Evolutionary conservation across 2,329 filamentous ascomycete species (phyloP), one percentile per base, ranked within the genome.

Genomic region (Pseudogymnoascus sp.): DNA sequence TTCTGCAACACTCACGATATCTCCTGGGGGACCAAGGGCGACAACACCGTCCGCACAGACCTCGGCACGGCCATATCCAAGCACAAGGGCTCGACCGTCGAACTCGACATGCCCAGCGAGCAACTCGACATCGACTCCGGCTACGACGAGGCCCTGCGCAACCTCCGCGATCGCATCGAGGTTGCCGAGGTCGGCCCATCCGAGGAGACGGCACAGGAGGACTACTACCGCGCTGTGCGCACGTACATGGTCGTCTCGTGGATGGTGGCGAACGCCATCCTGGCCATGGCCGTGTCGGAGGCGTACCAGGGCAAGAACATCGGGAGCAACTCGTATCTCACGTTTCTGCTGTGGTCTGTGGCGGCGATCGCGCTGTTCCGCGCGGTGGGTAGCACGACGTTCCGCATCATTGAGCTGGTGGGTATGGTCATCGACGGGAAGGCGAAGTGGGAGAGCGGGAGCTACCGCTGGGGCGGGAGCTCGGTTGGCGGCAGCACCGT

Each of bases 1-100:
- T 99, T 99, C 76, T 97, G 94, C 80, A 99, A 99, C 78, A 96
- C 93, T 0, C 94, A 99, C 83, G 94, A 99, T 74, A 92, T 99
- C 19, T 96, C 92, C 0, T 99, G 94, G 94, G 94, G 94, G 49
- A 99, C 94, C 52, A 99, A 99, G 78, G 94, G 94, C 63, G 94
- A 99, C 81, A 99, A 99, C 75, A 86, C 96, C 37, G 88, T 94
- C 70, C 88, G 91, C 75, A 97, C 90, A 6, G 95, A 99, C 73
- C 85, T 99, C 0, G 94, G 94, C 63, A 86, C 90, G 5, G 94
- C 95, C 11, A 85, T 90, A 6, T 87, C 87, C 59, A 87, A 89
- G 67, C 90, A 89, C 62, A 84, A 84, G 52, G 80, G 81, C 58
- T 83, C 87, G 64, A 91, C 88, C 0, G 94, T 99, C 69, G 91